These are phyloP conservation scores for Septoria petroselini DNA, from an alignment of 2,329 filamentous ascomycete genomes.

Conservation along the genomic window DNA sequence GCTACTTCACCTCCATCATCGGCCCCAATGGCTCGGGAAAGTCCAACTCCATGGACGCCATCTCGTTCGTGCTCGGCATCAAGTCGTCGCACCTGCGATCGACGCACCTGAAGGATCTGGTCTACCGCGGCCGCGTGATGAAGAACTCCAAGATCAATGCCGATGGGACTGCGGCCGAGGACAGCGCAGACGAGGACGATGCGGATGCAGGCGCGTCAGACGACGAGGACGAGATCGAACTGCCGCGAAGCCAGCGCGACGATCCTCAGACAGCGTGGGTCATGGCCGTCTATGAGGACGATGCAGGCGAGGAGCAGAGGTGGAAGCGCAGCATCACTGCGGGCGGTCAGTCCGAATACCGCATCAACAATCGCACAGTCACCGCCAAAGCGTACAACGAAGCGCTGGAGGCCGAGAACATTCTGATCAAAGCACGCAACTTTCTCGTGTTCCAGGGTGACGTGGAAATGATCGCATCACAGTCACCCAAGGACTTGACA, in stretches of 20 bases:
- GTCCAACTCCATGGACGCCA: slow-evolving; percentile 99
- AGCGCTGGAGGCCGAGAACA: slow-evolving; percentile 87
- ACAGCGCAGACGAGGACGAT: slow-evolving; percentile 42
- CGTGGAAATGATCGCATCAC: slow-evolving; percentile 92
- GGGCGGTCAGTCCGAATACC: slow-evolving; percentile 86
- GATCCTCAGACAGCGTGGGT: slow-evolving; percentile 97
- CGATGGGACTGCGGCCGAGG: slow-evolving; percentile 69
- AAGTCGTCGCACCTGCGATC: slow-evolving; percentile 98
- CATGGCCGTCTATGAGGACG: slow-evolving; percentile 98
- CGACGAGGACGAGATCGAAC: slow-evolving; percentile 48
- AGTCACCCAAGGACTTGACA: slow-evolving; percentile 90
- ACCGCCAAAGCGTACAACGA: slow-evolving; percentile 91
- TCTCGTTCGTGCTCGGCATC: slow-evolving; percentile 97
- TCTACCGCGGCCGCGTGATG: slow-evolving; percentile 91
- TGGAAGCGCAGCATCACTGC: slow-evolving; percentile 96
- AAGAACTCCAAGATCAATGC: slow-evolving; percentile 90
- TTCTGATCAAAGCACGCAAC: slow-evolving; percentile 95
- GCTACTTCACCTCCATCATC: slow-evolving; percentile 98
- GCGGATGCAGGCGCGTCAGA: slow-evolving; percentile 52
- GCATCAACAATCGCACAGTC: slow-evolving; percentile 89
- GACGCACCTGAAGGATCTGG: slow-evolving; percentile 85
- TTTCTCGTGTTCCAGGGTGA: slow-evolving; percentile 98
- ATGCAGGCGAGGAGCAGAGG: slow-evolving; percentile 87
- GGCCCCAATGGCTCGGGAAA: slow-evolving; percentile 99
- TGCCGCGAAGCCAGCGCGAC: slow-evolving; percentile 61